Evolutionary conservation across 345 rosid genomes (phyloP), one percentile per base, ranked within the genome.

Genomic region (Sapria himalayana): DNA sequence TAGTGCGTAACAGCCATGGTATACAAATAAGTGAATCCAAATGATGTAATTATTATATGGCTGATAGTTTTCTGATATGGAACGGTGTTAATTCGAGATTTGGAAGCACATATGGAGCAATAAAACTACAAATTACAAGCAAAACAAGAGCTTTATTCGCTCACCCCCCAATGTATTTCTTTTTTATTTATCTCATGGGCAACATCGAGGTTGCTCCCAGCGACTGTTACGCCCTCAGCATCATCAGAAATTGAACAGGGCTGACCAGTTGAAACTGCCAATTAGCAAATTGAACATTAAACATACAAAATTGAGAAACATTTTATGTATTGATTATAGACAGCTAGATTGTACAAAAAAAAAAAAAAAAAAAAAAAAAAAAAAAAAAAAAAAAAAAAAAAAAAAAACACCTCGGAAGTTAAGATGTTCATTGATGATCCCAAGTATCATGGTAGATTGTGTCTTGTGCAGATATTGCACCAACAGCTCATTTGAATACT

Each of bases 401-500:
- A 19, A 29, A 39, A 16, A 49, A 24, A 7, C 60, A 80, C 99
- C 95, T 69, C 73, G 84, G 51, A 91, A 80, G 58, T 80, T 80
- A 51, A 91, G 77, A 44, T 60, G 92, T 52, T 80, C 96, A 29
- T 84, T 84, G 29, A 84, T 58, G 53, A 84, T 73, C 53, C 95
- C 93, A 37, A 77, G 96, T 76, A 91, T 71, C 19, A 67, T 66
- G 43, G 78, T 73, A 24, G 78, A 91, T 34, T 80, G 72, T 29
- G 73, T 60, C 52, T 72, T 84, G 50, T 74, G 96, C 22, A 91
- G 71, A 60, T 77, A 73, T 59, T 91, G 89, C 64, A 91, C 61
- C 48, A 91, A 70, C 35, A 91, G 96, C 49, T 84, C 96, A 49
- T 77, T 66, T 45, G 99, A 77, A 60, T 84, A 84, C 99, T 91